Evolutionary conservation across 768 basidiomycete species (phyloP).

Genomic region (Mycena sanguinolenta): DNA sequence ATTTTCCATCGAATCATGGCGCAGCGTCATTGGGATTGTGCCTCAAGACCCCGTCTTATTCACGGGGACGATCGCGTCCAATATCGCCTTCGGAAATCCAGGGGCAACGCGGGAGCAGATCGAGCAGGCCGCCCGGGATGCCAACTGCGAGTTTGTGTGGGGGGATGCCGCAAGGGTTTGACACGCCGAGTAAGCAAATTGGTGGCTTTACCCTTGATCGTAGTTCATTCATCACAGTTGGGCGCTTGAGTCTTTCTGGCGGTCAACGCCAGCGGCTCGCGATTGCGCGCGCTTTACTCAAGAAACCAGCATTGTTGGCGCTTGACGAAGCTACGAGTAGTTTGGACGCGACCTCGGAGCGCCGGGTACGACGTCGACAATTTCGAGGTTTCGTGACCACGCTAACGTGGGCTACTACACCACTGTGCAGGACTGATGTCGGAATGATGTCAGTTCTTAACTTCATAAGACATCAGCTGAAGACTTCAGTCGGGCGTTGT

Average conservation of each 20-base stretch:
- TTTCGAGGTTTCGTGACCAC: no score
- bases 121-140: conserved; percentile 88
- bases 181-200: conserved; percentile 81
- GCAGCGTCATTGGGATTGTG: conserved; percentile 90
- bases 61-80: conserved; percentile 93
- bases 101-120: conserved; percentile 85
- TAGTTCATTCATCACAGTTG: conserved; percentile 57
- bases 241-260: conserved; percentile 78
- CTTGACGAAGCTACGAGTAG: conserved; percentile 93
- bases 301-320: conserved; percentile 89
- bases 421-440: no score
- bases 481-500: no score
- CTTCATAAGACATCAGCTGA: no score
- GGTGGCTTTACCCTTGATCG: background rate
- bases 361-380: no score
- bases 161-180: conserved; percentile 94
- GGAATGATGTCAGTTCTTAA: no score
- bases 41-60: conserved; percentile 95
- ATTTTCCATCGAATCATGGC: conserved; percentile 89
- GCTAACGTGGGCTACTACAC: no score
- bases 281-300: conserved; percentile 88
- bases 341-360: conserved; percentile 90
- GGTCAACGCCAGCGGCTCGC: conserved; percentile 87
- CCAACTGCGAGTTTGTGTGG: conserved; percentile 97
- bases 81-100: conserved; percentile 90